These are phyloP conservation scores for Pestalotiopsis sp. DNA, from an alignment of 2,329 filamentous ascomycete species.

Conservation along the genomic window DNA sequence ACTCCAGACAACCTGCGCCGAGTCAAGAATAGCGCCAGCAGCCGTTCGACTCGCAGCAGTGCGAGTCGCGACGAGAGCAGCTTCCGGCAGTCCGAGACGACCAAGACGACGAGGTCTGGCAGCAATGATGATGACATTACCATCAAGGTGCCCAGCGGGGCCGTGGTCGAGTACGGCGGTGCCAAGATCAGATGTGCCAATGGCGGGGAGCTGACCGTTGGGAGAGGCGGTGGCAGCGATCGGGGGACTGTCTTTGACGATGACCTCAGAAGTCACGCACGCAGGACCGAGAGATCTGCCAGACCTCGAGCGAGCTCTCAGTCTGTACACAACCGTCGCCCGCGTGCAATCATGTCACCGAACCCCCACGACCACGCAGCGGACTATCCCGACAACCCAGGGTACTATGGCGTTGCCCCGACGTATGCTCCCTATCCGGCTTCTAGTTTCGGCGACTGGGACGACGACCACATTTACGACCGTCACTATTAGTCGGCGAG, in stretches of 20 bases:
- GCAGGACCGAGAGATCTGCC: conserved; percentile 46
- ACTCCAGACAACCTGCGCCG: conserved; percentile 60
- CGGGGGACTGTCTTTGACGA: conserved; percentile 52
- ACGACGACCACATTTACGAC: background rate
- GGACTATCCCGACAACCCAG: conserved; percentile 16
- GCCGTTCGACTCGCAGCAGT: conserved; percentile 60
- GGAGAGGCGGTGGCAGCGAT: conserved; percentile 51
- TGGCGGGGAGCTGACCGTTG: conserved; percentile 63
- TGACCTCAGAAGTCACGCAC: conserved; percentile 42
- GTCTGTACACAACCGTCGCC: conserved; percentile 44
- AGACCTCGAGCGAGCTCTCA: conserved; percentile 52
- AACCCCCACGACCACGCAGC: conserved; percentile 20
- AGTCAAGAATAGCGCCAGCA: conserved; percentile 52
- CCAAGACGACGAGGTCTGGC: conserved; percentile 60
- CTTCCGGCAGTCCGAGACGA: conserved; percentile 63
- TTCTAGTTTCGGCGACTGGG: background rate
- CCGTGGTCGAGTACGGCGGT: conserved; percentile 58
- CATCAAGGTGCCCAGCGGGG: conserved; percentile 60
- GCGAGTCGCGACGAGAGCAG: conserved; percentile 67
- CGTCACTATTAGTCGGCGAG: background rate
- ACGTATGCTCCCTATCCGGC: conserved; percentile 9
- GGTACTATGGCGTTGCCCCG: background rate
- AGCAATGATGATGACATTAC: conserved; percentile 61
- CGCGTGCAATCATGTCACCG: background rate
- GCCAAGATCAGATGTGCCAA: conserved; percentile 62